Conservation (phyloP, 1,139 yeast species). For the Yamadazyma taylorii region DNA sequence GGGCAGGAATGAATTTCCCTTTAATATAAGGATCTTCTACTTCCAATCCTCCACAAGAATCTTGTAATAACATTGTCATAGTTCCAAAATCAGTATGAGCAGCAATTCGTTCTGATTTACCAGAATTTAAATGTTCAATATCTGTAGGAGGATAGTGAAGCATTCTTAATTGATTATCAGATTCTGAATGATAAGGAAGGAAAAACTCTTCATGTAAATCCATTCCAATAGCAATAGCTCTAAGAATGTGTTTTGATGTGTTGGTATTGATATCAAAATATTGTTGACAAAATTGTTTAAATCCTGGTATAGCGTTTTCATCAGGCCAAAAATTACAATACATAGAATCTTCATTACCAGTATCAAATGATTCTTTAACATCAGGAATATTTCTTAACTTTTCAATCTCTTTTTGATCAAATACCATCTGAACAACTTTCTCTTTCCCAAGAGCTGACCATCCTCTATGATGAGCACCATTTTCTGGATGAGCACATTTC, state of each 20-base stretch:
- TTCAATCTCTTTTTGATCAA: conserved; percentile 16
- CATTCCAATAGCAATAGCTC: conserved; percentile 20
- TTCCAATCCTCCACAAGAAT: conserved; percentile 28
- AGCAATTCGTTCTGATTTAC: conserved; percentile 28
- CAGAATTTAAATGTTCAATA: conserved; percentile 14
- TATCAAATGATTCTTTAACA: conserved; percentile 25
- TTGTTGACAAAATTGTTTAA: conserved; percentile 15
- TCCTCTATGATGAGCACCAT: conserved; percentile 23
- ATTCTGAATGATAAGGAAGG: conserved; percentile 24
- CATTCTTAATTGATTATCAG: conserved; percentile 22
- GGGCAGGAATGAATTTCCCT: conserved; percentile 26
- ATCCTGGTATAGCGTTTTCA: conserved; percentile 20
- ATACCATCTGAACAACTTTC: conserved; percentile 27
- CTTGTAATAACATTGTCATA: conserved; percentile 25
- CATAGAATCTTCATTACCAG: conserved; percentile 19
- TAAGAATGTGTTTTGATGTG: conserved; percentile 2
- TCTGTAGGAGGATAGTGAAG: conserved; percentile 25
- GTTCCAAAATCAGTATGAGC: conserved; percentile 32
- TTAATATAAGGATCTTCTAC: conserved; percentile 26
- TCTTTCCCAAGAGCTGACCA: conserved; percentile 20
- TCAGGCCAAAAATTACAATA: conserved; percentile 23
- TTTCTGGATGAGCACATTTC: conserved; percentile 16
- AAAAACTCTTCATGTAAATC: conserved; percentile 22
- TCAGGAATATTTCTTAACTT: conserved; percentile 19
- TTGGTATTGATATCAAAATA: conserved; percentile 9